Evolutionary conservation across 2,329 filamentous ascomycete species (phyloP).

Genomic region (Diaporthe nobilis): DNA sequence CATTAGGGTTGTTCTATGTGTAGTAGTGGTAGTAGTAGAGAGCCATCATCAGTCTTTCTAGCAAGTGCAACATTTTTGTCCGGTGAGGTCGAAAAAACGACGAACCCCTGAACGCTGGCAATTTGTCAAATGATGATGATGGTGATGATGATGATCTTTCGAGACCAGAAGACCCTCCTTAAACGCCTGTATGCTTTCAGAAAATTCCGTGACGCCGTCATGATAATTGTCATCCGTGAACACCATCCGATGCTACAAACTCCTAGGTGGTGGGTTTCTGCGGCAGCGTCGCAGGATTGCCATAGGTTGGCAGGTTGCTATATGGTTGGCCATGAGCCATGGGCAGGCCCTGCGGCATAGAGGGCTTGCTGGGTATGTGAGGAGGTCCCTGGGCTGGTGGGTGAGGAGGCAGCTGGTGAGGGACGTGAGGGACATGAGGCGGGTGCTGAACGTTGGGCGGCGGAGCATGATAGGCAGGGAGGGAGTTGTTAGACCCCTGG

Average conservation of each 20-base stretch:
- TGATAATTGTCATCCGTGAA: conserved; percentile 43
- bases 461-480: conserved; percentile 64
- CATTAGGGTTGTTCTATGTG: conserved; percentile 41
- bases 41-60: conserved; percentile 41
- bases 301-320: conserved; percentile 69
- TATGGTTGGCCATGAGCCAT: conserved; percentile 57
- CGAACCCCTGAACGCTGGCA: conserved; percentile 39
- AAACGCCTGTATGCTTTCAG: conserved; percentile 56
- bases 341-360: conserved; percentile 57
- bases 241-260: conserved; percentile 45
- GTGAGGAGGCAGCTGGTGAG: conserved; percentile 55
- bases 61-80: conserved; percentile 39
- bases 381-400: conserved; percentile 50
- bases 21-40: conserved; percentile 36
- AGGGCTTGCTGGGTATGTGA: conserved; percentile 63
- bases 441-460: conserved; percentile 48
- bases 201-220: conserved; percentile 41
- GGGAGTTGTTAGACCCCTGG: conserved; percentile 69
- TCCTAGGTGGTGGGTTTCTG: conserved; percentile 67
- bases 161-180: conserved; percentile 38
- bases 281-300: conserved; percentile 71
- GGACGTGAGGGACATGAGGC: conserved; percentile 51
- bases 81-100: conserved; percentile 22
- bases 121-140: conserved; percentile 33
- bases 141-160: conserved; percentile 27